Percentiles rank a stretch among this genome's conserved stretches.
These are phyloP conservation scores for Globisporangium nagaii DNA, from an alignment of 352 stramenopile species.

Conservation along the genomic window DNA sequence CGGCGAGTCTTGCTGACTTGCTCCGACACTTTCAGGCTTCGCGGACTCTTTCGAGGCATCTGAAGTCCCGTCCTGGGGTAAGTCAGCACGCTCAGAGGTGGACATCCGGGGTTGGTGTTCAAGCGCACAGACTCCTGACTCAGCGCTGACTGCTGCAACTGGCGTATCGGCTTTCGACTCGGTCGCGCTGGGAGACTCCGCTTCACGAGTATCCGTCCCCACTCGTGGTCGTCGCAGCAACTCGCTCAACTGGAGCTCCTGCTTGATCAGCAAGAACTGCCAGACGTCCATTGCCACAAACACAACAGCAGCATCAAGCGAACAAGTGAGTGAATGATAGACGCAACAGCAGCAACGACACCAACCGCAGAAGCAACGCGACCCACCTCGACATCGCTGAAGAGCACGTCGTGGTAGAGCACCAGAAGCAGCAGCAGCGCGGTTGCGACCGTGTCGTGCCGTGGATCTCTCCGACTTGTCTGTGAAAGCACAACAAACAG, in stretches of 20 bases:
- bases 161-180: neutral
- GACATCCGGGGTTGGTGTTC: no score
- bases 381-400: conserved; percentile 60
- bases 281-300: neutral
- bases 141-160: neutral
- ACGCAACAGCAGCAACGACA: neutral
- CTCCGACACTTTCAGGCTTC: no score
- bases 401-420: conserved; percentile 62
- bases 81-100: neutral
- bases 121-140: no score
- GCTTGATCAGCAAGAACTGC: conserved; percentile 45
- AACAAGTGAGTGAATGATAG: neutral
- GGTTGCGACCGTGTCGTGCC: conserved; percentile 38
- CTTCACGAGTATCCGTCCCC: neutral
- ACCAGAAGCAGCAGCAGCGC: conserved; percentile 51
- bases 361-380: no score
- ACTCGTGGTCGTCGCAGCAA: neutral
- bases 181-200: neutral
- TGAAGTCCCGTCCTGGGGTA: neutral
- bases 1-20: no score
- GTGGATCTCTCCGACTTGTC: conserved; percentile 30
- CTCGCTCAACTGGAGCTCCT: conserved; percentile 36
- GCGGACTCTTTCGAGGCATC: neutral
- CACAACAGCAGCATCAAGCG: neutral
- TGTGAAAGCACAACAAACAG: conserved; percentile 7